Percentiles rank a stretch among this genome's conserved stretches.
Conservation (phyloP, 2,329 filamentous ascomycete genomes). For the Bipolaris sorokiniana region DNA sequence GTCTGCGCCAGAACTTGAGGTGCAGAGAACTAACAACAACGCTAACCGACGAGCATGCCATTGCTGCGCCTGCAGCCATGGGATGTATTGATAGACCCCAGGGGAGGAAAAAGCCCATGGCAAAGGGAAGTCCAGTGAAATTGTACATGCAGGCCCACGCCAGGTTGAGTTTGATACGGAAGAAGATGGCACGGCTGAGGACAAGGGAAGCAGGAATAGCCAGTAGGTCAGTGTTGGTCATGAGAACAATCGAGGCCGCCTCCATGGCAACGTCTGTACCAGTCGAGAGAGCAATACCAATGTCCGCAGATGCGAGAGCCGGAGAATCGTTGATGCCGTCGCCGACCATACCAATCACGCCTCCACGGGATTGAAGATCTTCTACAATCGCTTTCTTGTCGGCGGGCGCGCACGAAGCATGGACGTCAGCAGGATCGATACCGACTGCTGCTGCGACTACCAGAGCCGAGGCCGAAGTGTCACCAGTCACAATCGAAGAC, state of each 20-base stretch:
- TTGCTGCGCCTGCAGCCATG: slow-evolving; percentile 92
- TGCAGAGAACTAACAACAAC: slow-evolving; percentile 85
- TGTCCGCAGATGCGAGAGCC: slow-evolving; percentile 86
- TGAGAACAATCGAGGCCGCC: slow-evolving; percentile 93
- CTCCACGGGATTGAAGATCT: slow-evolving; percentile 72
- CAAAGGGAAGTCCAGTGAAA: slow-evolving; percentile 85
- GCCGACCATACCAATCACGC: slow-evolving; percentile 90
- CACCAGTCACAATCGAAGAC: slow-evolving; percentile 91
- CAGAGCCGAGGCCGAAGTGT: slow-evolving; percentile 82
- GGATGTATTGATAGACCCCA: slow-evolving; percentile 87
- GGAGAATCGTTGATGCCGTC: slow-evolving; percentile 99
- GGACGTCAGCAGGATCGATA: slow-evolving; percentile 76
- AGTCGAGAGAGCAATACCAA: slow-evolving; percentile 89
- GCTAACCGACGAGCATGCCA: slow-evolving; percentile 88
- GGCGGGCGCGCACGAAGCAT: slow-evolving; percentile 85
- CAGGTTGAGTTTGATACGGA: slow-evolving; percentile 90
- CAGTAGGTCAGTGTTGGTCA: slow-evolving; percentile 89
- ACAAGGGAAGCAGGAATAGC: slow-evolving; percentile 87
- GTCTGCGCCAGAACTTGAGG: slow-evolving; percentile 84
- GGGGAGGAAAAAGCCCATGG: slow-evolving; percentile 94
- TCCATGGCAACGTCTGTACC: slow-evolving; percentile 98
- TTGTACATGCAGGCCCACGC: slow-evolving; percentile 96
- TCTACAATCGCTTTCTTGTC: slow-evolving; percentile 89
- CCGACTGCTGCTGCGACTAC: slow-evolving; percentile 84
- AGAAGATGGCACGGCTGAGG: slow-evolving; percentile 84